These are phyloP conservation scores for Leishmania lainsoni DNA, from an alignment of 208 protist genomes.

Conservation along the genomic window DNA sequence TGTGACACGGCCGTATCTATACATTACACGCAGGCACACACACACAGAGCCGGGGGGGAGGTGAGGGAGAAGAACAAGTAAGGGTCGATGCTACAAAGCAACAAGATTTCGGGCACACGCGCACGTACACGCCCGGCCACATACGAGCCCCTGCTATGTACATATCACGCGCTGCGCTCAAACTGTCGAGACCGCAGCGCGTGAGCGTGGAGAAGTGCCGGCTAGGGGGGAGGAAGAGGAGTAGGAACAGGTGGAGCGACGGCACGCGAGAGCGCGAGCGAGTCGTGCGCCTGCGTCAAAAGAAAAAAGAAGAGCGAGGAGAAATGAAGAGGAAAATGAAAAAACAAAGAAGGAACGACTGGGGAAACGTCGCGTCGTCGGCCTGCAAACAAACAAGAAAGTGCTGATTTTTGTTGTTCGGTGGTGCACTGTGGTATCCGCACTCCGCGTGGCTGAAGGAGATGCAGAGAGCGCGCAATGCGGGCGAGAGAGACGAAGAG, in stretches of 20 bases:
- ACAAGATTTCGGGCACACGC: not conserved
- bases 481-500: not conserved
- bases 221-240: not conserved
- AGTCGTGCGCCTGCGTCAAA: not conserved
- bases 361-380: not conserved
- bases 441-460: not conserved
- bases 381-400: not conserved
- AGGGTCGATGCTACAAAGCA: not conserved
- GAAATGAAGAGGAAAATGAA: not conserved
- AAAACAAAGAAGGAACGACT: not conserved
- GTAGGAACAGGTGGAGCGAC: not conserved
- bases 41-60: not conserved
- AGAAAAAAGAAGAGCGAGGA: not conserved
- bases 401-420: not conserved
- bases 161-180: not conserved
- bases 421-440: not conserved
- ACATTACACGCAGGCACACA: not conserved
- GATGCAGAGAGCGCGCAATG: not conserved
- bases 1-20: not conserved
- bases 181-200: not conserved
- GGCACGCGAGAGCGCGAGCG: not conserved
- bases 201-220: not conserved
- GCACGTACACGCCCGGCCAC: conserved; percentile 1
- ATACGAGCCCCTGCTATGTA: conserved; percentile 1
- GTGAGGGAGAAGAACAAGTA: not conserved